These are phyloP conservation scores for Wickerhamiella allomyrinae DNA, from an alignment of 805 yeast genomes.

Conservation along the genomic window DNA sequence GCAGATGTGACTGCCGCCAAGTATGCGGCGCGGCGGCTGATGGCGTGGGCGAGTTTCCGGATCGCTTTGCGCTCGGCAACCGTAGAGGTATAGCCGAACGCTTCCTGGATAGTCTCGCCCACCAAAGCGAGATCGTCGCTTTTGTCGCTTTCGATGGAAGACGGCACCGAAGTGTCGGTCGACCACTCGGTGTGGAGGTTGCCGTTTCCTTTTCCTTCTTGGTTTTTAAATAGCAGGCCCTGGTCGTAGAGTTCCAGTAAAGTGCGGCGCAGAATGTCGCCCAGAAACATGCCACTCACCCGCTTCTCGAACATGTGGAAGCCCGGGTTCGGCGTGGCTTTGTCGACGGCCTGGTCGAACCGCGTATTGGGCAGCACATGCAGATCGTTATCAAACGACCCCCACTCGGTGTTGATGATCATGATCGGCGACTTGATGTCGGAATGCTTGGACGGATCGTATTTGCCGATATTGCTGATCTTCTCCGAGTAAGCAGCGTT, in stretches of 20 bases:
- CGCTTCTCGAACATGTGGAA: conserved; percentile 88
- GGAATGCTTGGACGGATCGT: conserved; percentile 32
- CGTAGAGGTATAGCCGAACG: conserved; percentile 55
- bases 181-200: conserved; percentile 55
- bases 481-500: conserved; percentile 88
- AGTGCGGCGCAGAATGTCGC: conserved; percentile 70
- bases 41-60: conserved; percentile 59
- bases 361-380: conserved; percentile 61
- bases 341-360: conserved; percentile 62
- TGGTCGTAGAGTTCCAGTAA: conserved; percentile 47
- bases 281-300: conserved; percentile 83
- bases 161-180: conserved; percentile 68
- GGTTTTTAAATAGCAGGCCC: conserved; percentile 37
- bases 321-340: conserved; percentile 63
- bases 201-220: conserved; percentile 18
- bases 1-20: conserved; percentile 82
- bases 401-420: conserved; percentile 97
- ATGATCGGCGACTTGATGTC: conserved; percentile 33
- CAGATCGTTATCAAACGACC: conserved; percentile 81
- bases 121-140: conserved; percentile 39
- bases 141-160: conserved; percentile 75
- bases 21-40: conserved; percentile 79
- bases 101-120: conserved; percentile 25
- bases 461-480: conserved; percentile 57
- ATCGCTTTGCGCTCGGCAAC: conserved; percentile 59